Evolutionary conservation across 2,329 filamentous ascomycete genomes (phyloP), one percentile per base, ranked within the genome.

Genomic region (Byssothecium circinans): DNA sequence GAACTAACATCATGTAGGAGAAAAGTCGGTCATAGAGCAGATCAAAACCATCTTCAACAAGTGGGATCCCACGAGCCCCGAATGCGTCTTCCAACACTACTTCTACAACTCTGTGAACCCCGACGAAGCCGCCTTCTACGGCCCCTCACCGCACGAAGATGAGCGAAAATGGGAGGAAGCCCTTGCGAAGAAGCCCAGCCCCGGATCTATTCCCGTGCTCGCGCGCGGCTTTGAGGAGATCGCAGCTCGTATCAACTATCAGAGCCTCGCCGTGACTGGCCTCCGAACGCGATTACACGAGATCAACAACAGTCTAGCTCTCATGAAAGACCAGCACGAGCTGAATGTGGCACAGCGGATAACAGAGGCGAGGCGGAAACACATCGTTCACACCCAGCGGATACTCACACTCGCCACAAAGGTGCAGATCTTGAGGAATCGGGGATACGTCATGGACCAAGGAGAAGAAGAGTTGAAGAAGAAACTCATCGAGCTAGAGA

Each of bases 31-130:
- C 36, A 78, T 83, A 17, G 85, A 91, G 47, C 88, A 92, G 68
- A 88, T 91, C 68, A 77, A 80, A 51, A 77, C 84, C 20, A 79
- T 94, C 33, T 75, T 83, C 43, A 77, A 83, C 50, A 91, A 91
- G 73, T 94, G 89, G 89, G 79, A 88, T 52, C 84, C 87, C 1
- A 71, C 78, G 20, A 81, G 79, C 67, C 79, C 83, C 18, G 83
- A 83, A 65, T 91, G 87, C 60, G 82, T 81, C 22, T 90, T 94
- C 75, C 87, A 89, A 69, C 78, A 88, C 65, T 92, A 92, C 75
- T 89, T 94, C 69, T 95, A 94, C 78, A 94, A 94, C 74, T 84
- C 88, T 57, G 88, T 91, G 53, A 85, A 87, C 54, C 83, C 87
- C 61, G 81, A 83, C 43, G 81, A 81, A 65, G 85, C 87, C n/a